These are phyloP conservation scores for Plasmopara halstedii DNA, from an alignment of 352 stramenopile genomes.

Conservation along the genomic window DNA sequence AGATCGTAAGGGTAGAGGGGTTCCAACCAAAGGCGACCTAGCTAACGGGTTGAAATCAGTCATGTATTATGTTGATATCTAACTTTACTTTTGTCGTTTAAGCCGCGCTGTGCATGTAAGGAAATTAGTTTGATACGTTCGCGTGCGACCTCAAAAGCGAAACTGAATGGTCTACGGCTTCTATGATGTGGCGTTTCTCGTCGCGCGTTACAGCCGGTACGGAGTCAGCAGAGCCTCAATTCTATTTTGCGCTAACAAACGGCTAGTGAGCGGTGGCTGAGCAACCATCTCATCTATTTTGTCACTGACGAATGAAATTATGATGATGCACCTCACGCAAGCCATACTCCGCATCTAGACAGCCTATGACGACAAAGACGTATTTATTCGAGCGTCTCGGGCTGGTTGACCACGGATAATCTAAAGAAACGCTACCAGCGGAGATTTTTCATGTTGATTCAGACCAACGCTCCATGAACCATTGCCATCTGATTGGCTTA, in stretches of 20 bases:
- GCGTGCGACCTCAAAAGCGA: conserved; percentile 12
- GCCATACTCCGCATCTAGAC: conserved; percentile 3
- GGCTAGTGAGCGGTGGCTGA: conserved; percentile 7
- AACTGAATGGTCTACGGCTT: conserved; percentile 15
- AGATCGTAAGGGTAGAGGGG: conserved; percentile 12
- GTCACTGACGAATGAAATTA: conserved; percentile 10
- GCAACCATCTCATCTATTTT: conserved; percentile 24
- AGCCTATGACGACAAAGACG: conserved; percentile 20
- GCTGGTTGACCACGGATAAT: conserved; percentile 8
- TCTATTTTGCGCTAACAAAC: conserved; percentile 20
- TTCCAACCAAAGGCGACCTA: conserved; percentile 7
- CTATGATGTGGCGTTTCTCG: conserved; percentile 8
- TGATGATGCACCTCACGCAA: background rate
- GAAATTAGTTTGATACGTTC: conserved; percentile 2
- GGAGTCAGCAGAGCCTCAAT: no score
- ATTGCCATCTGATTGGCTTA: conserved; percentile 1
- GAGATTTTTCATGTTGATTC: background rate
- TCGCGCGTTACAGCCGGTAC: conserved; percentile 16
- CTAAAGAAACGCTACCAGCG: conserved; percentile 3
- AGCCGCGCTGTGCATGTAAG: conserved; percentile 5
- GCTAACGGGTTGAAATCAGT: conserved; percentile 14
- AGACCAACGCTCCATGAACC: background rate
- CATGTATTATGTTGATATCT: conserved; percentile 12
- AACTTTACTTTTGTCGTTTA: background rate
- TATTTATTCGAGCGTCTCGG: conserved; percentile 3